Evolutionary conservation across 495 filamentous ascomycete species (phyloP).

Genomic region (Cercophora scortea): DNA sequence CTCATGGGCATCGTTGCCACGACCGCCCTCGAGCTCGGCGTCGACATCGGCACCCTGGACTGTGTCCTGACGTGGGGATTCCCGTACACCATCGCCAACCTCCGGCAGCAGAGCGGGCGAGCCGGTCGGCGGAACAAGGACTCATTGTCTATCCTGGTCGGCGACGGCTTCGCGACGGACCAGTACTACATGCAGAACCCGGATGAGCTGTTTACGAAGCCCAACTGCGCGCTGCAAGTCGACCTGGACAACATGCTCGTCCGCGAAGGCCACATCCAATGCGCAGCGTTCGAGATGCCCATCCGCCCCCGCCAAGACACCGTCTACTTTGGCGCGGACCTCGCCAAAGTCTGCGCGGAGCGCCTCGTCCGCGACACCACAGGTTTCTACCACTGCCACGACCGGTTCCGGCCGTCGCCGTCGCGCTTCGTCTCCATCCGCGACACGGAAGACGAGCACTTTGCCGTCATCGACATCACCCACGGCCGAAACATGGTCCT

Average conservation of each 20-base stretch:
- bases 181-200: conserved; percentile 97
- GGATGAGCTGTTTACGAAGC: conserved; percentile 89
- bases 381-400: conserved; percentile 85
- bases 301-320: conserved; percentile 69
- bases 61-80: conserved; percentile 92
- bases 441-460: conserved; percentile 87
- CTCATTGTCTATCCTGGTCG: conserved; percentile 82
- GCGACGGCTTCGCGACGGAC: conserved; percentile 87
- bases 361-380: conserved; percentile 64
- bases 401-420: conserved; percentile 79
- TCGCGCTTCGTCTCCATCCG: conserved; percentile 80
- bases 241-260: conserved; percentile 88
- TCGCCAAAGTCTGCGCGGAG: conserved; percentile 64
- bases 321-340: conserved; percentile 70
- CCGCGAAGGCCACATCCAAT: conserved; percentile 89
- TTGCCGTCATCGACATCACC: conserved; percentile 86
- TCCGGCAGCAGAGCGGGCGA: conserved; percentile 90
- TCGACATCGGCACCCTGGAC: conserved; percentile 94
- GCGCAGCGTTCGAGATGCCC: conserved; percentile 91
- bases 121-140: conserved; percentile 92
- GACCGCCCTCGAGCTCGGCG: conserved; percentile 83
- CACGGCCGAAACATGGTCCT: conserved; percentile 75
- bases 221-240: conserved; percentile 80
- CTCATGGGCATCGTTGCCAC: conserved; percentile 91
- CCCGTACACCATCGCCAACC: conserved; percentile 87